Percentiles rank a stretch among this genome's conserved stretches.
Evolutionary conservation across 106 monocot genomes (phyloP).

Genomic region (Ottelia alismoides): DNA sequence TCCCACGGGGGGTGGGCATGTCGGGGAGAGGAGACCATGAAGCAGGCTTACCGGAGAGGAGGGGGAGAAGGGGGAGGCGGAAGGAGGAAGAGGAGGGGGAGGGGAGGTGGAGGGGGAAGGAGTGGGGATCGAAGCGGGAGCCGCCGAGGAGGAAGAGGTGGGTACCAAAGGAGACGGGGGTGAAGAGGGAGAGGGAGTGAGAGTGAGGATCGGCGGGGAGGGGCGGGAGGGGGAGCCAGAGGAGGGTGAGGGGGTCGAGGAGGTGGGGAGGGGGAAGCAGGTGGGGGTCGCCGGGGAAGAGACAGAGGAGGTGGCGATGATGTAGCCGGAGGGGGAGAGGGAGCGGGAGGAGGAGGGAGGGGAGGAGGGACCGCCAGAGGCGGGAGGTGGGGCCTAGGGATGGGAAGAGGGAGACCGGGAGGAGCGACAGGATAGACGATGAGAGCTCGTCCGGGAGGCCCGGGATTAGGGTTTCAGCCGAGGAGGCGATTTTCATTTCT

Average conservation of each 20-base stretch:
- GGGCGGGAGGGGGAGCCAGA: slow-evolving; percentile 36
- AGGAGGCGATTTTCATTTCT: no score
- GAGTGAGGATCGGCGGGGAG: slow-evolving; percentile 33
- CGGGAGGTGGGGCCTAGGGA: slow-evolving; percentile 45
- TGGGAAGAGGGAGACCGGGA: slow-evolving; percentile 44
- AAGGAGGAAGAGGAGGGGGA: slow-evolving; percentile 29
- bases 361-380: slow-evolving; percentile 32
- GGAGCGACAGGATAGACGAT: slow-evolving; percentile 43
- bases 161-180: slow-evolving; percentile 22
- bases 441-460: slow-evolving; percentile 72
- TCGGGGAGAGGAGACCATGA: slow-evolving; percentile 36
- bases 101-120: slow-evolving; percentile 56
- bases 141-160: slow-evolving; percentile 58
- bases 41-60: neutral
- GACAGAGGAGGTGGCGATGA: slow-evolving; percentile 32
- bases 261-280: slow-evolving; percentile 31
- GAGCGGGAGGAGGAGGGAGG: slow-evolving; percentile 12
- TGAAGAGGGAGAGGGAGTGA: slow-evolving; percentile 53
- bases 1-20: slow-evolving; percentile 58
- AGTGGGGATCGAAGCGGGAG: slow-evolving; percentile 59
- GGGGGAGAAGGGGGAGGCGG: slow-evolving; percentile 26
- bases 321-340: slow-evolving; percentile 24
- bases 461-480: no score
- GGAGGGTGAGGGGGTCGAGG: slow-evolving; percentile 48
- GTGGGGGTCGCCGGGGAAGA: slow-evolving; percentile 64